These are phyloP conservation scores for Tripterygium wilfordii DNA, from an alignment of 177 flowering plant genomes.

Conservation along the genomic window DNA sequence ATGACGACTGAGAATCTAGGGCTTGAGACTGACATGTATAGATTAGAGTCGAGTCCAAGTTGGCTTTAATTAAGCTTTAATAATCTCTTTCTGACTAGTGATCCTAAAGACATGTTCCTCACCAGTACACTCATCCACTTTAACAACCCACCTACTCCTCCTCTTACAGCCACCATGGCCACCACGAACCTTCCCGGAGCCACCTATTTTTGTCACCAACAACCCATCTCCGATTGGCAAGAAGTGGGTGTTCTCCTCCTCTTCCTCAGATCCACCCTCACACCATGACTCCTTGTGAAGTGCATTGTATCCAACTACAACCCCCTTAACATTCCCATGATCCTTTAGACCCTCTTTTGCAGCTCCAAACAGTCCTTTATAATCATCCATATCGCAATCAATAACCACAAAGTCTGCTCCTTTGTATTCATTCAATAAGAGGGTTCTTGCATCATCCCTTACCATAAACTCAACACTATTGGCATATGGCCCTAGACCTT, in stretches of 20 bases:
- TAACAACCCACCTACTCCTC: constrained; percentile 14
- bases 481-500: constrained; percentile 2
- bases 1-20: too few species aligned
- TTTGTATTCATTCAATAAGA: constrained; percentile 5
- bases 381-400: constrained; percentile 11
- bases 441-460: constrained; percentile 7
- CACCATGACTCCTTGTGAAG: too few species aligned
- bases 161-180: neutral
- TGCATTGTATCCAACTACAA: too few species aligned
- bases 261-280: neutral
- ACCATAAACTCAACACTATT: constrained; percentile 5
- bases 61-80: too few species aligned
- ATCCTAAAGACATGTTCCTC: constrained; percentile 19
- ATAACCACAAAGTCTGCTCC: constrained; percentile 14
- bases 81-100: too few species aligned
- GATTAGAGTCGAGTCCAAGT: too few species aligned
- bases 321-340: too few species aligned
- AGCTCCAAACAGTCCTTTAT: too few species aligned
- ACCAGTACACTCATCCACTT: constrained; percentile 14
- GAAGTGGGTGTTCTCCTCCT: too few species aligned
- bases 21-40: too few species aligned
- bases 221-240: constrained; percentile 17
- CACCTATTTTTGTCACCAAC: constrained; percentile 4
- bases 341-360: too few species aligned
- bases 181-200: neutral